Base-by-base conservation (phyloP, 139 green algal species). In the Chlorella sp. region DNA sequence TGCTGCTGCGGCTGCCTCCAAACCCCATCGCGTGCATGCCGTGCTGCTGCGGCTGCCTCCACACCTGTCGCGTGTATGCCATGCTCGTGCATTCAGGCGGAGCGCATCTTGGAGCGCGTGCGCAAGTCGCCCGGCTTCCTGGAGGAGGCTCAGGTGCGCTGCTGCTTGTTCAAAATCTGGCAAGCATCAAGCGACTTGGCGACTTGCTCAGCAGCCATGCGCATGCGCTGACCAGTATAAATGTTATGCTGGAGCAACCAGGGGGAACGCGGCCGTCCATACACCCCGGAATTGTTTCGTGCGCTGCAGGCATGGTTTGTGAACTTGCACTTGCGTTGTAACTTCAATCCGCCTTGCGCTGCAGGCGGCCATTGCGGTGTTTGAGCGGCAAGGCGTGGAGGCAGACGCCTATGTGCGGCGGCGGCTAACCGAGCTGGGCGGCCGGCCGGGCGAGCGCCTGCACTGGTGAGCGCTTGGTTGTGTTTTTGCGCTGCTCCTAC, bases 71-170 rank as follows among this genome's bases (percentile, higher is more conserved):
- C 51, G 48, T 32, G 36, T 30, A 40, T 24, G 16, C 6, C 11
- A 1, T 54, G 16, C 70, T 40, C 34, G 28, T 44, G 8, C 22
- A 13, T 19, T 2, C 76, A 83, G 77, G 77, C 87, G 70, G 86
- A 86, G 56, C 85, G 80, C 73, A 87, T 91, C 14, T 64, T 90
- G 36, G 44, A 82, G 48, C 67, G 80, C 1, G 85, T 88, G 6
- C 65, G 79, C 24, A 40, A 20, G 22, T 87, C 78, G 9, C 73
- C 86, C 16, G 83, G 58, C 14, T 92, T 94, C 38, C 56, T 84
- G 17, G 26, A 58, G 38, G 81, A 87, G 70, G 89, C 86, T 32
- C 41, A 77, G 43, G 72, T 60, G 43, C 13, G 65, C 36, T 32
- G 24, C 0, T 24, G n/a, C 32, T 73, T 16, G n/a, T 73, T 32